A percentile compares a stretch with the other conserved stretches of the same genome.
phyloP scores from a whole-genome alignment of 345 rosid species.

The Brassica carinata region DNA sequence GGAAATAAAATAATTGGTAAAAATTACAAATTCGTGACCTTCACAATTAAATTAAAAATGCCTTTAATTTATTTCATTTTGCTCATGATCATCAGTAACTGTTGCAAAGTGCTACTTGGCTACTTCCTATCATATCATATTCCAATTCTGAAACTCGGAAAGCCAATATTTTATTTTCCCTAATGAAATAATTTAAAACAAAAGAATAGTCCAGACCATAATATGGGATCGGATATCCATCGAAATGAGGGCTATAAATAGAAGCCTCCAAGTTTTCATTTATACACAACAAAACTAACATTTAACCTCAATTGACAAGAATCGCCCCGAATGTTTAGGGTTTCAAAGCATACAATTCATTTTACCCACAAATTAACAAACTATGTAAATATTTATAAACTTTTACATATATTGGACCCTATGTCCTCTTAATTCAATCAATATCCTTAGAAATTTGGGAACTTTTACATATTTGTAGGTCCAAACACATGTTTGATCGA shows the following conservation, averaged over 20 bases:
- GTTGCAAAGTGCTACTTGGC: slow-evolving; percentile 3
- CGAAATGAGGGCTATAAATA: slow-evolving; percentile 35
- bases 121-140: slow-evolving; percentile 1
- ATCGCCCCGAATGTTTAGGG: background rate
- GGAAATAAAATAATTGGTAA: background rate
- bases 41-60: background rate
- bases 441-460: too few relatives aligned
- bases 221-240: slow-evolving; percentile 17
- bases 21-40: background rate
- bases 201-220: slow-evolving; percentile 32
- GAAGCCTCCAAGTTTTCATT: slow-evolving; percentile 28
- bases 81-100: background rate
- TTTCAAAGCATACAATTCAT: background rate
- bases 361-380: background rate
- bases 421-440: too few relatives aligned
- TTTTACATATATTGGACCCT: background rate
- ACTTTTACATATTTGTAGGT: background rate
- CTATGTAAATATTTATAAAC: background rate
- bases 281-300: slow-evolving; percentile 26
- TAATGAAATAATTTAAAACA: background rate
- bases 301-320: background rate
- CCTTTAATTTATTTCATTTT: background rate
- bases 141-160: slow-evolving; percentile 6
- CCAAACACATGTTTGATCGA: background rate
- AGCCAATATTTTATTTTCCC: background rate